A percentile compares a stretch with the other conserved stretches of the same genome.
These are phyloP conservation scores for Elongisporangium anandrum DNA, from an alignment of 352 stramenopile species.

Conservation along the genomic window DNA sequence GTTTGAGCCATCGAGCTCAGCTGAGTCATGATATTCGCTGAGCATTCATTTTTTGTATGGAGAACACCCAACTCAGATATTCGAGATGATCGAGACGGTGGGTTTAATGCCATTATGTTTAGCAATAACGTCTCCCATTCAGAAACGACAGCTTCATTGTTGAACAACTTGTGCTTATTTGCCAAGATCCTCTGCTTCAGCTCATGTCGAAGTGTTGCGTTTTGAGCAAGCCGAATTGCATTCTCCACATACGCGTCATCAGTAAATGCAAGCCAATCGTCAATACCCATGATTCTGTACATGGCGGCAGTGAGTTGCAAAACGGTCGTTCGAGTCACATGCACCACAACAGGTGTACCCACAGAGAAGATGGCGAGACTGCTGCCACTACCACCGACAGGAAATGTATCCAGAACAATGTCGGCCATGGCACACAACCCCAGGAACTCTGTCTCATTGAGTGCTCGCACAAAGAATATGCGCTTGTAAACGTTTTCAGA, in stretches of 20 bases:
- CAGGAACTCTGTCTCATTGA: conserved; percentile 37
- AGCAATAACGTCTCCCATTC: conserved; percentile 48
- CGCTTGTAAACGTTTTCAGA: conserved; percentile 15
- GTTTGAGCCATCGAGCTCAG: neutral
- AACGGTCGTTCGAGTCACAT: conserved; percentile 41
- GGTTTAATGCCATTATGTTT: conserved; percentile 10
- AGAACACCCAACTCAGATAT: no score
- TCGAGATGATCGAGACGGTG: conserved; percentile 3
- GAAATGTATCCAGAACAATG: conserved; percentile 59
- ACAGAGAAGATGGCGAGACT: conserved; percentile 59
- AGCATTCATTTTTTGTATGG: neutral
- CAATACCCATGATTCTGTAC: conserved; percentile 50
- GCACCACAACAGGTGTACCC: conserved; percentile 56
- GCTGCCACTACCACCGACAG: conserved; percentile 49
- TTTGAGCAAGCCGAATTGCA: conserved; percentile 23
- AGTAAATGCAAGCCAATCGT: conserved; percentile 17
- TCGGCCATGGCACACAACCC: conserved; percentile 33
- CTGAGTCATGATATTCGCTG: neutral
- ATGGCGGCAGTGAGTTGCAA: conserved; percentile 61
- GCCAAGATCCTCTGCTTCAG: conserved; percentile 22
- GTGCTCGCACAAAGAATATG: conserved; percentile 36
- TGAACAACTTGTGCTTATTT: conserved; percentile 30
- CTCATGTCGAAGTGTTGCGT: conserved; percentile 9
- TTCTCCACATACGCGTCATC: conserved; percentile 18
- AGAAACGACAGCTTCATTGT: conserved; percentile 17